Conservation (phyloP, 2,329 filamentous ascomycete species). For the Teratosphaeria zuluensis region DNA sequence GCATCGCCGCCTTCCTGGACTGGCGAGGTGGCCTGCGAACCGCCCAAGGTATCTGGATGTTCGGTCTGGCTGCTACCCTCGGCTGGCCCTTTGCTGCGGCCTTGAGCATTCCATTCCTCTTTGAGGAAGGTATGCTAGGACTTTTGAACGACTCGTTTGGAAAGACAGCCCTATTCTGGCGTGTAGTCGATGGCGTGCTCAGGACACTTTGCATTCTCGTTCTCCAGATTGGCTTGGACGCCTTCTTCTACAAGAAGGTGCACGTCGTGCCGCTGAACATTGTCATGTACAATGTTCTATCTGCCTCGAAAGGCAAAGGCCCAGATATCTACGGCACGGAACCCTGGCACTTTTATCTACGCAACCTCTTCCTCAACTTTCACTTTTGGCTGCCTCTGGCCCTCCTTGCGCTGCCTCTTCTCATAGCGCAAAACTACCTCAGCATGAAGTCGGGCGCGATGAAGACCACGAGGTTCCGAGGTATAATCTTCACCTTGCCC, state of each 20-base stretch:
- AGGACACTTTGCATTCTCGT: slow-evolving; percentile 59
- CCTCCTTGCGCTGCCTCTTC: slow-evolving; percentile 61
- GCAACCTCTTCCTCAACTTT: slow-evolving; percentile 87
- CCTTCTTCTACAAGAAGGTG: slow-evolving; percentile 74
- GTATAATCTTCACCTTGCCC: slow-evolving; percentile 66
- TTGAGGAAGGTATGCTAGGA: slow-evolving; percentile 60
- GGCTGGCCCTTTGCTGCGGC: slow-evolving; percentile 93
- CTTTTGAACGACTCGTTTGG: slow-evolving; percentile 28
- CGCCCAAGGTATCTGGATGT: slow-evolving; percentile 78
- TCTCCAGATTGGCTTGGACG: slow-evolving; percentile 62
- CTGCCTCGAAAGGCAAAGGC: slow-evolving; percentile 45
- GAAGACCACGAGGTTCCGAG: slow-evolving; percentile 62
- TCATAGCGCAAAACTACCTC: slow-evolving; percentile 61
- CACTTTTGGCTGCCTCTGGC: slow-evolving; percentile 88
- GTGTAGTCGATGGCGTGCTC: slow-evolving; percentile 58
- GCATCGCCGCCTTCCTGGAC: slow-evolving; percentile 81
- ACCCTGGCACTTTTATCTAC: slow-evolving; percentile 92
- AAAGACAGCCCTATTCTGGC: slow-evolving; percentile 47
- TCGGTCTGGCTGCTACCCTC: slow-evolving; percentile 72
- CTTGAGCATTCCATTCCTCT: slow-evolving; percentile 67
- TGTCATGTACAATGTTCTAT: slow-evolving; percentile 90
- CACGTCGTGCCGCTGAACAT: slow-evolving; percentile 83
- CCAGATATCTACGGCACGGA: slow-evolving; percentile 93
- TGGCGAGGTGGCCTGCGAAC: slow-evolving; percentile 73
- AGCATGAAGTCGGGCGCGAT: slow-evolving; percentile 48